Conservation (phyloP, 352 stramenopile genomes). For the Pythium coloratum region DNA sequence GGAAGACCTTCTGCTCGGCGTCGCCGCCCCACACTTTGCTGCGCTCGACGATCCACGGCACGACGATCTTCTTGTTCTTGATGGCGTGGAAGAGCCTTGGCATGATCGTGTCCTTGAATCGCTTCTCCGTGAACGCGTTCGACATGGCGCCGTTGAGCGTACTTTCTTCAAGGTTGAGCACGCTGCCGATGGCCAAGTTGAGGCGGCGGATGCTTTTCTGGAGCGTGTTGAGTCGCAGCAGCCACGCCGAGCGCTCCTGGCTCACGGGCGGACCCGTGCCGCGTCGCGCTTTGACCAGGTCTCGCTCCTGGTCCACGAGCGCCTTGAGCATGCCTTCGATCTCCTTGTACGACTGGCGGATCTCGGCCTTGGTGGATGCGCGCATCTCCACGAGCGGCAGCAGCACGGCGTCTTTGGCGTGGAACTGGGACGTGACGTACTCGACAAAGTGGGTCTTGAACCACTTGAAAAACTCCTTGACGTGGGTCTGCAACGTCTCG, state of each 20-base stretch:
- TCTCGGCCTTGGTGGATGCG: conserved; percentile 60
- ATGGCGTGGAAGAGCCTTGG: conserved; percentile 75
- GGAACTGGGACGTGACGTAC: conserved; percentile 71
- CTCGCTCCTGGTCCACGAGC: conserved; percentile 54
- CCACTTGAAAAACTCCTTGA: conserved; percentile 74
- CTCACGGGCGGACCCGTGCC: conserved; percentile 15
- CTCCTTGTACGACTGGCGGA: conserved; percentile 57
- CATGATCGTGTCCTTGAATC: conserved; percentile 76
- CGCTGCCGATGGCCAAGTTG: conserved; percentile 60
- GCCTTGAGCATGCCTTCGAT: conserved; percentile 58
- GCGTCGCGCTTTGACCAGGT: conserved; percentile 37
- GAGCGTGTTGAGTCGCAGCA: conserved; percentile 60
- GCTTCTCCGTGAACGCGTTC: conserved; percentile 65
- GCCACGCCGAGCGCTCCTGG: conserved; percentile 50
- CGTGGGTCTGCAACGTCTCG: conserved; percentile 50
- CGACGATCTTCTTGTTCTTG: conserved; percentile 75
- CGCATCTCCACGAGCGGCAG: conserved; percentile 67
- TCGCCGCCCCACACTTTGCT: conserved; percentile 84
- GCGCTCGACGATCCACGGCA: conserved; percentile 84
- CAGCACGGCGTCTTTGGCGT: conserved; percentile 67
- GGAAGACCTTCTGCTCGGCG: conserved; percentile 62
- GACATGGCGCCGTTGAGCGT: conserved; percentile 59
- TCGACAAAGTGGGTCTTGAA: conserved; percentile 83
- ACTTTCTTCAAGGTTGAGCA: conserved; percentile 79
- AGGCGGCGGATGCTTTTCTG: conserved; percentile 67